Evolutionary conservation across 495 filamentous ascomycete species (phyloP).

Genomic region (Tuber melanosporum): DNA sequence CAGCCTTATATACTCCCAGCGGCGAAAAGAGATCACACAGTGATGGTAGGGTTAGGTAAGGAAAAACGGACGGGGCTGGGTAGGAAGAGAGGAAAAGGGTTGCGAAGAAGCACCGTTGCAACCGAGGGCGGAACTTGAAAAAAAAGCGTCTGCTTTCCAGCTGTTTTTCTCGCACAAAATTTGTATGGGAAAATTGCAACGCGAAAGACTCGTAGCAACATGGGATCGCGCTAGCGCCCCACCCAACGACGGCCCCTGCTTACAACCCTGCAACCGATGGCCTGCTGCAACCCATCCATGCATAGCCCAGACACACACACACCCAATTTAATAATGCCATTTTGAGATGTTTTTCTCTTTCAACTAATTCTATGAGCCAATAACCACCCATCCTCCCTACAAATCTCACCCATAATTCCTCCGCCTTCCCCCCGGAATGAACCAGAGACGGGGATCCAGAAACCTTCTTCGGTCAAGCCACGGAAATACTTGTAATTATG

Average conservation of each 20-base stretch:
- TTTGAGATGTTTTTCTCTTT: not conserved
- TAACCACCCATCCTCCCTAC: not conserved
- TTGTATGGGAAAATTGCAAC: constrained; percentile 39
- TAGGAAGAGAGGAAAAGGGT: constrained; percentile 28
- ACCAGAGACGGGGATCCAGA: not conserved
- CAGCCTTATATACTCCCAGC: constrained; percentile 47
- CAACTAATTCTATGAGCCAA: not conserved
- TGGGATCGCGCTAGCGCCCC: constrained; percentile 27
- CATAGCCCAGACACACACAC: not conserved
- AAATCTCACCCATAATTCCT: not conserved
- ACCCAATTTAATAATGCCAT: not conserved
- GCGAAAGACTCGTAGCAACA: constrained; percentile 35
- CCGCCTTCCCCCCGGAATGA: not conserved
- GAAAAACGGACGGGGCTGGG: constrained; percentile 17
- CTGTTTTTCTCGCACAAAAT: constrained; percentile 38
- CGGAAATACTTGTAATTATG: not conserved
- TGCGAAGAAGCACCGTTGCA: constrained; percentile 34
- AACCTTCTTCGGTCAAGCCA: constrained; percentile 2
- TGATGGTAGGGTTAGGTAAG: constrained; percentile 12
- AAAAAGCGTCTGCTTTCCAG: constrained; percentile 40
- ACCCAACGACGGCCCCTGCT: constrained; percentile 2
- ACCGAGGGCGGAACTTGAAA: constrained; percentile 32
- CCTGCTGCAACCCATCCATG: constrained; percentile 2
- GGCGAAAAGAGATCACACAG: constrained; percentile 23
- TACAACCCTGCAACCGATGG: constrained; percentile 5